These are phyloP conservation scores for Rhizodiscina lignyota DNA, from an alignment of 495 filamentous ascomycete species.

Conservation along the genomic window DNA sequence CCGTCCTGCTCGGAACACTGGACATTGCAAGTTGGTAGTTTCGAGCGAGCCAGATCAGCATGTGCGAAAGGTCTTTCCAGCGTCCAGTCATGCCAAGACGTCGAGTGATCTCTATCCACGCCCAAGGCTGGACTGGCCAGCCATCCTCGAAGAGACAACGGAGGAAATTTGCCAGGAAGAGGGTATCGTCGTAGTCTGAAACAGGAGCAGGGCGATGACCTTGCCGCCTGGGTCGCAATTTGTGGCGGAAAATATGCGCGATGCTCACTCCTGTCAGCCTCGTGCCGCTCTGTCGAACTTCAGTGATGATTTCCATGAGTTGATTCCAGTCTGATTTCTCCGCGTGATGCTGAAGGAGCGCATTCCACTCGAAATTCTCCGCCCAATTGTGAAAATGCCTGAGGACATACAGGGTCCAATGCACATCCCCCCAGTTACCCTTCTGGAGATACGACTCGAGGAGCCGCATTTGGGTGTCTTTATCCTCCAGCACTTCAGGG, in stretches of 20 bases:
- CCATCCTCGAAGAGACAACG: conserved; percentile 20
- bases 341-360: conserved; percentile 22
- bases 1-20: too few relatives aligned
- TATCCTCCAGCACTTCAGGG: conserved; percentile 56
- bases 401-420: conserved; percentile 35
- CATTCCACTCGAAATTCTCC: conserved; percentile 21
- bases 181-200: conserved; percentile 7
- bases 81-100: conserved; percentile 30
- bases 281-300: conserved; percentile 5
- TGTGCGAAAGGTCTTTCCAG: conserved; percentile 22
- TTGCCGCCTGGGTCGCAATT: conserved; percentile 4
- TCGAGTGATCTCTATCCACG: conserved; percentile 32
- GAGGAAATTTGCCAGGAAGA: conserved; percentile 18
- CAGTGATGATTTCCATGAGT: conserved; percentile 4
- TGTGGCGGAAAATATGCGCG: neutral
- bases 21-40: too few relatives aligned
- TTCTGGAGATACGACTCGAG: conserved; percentile 31
- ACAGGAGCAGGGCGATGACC: neutral
- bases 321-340: conserved; percentile 7
- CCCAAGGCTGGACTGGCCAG: conserved; percentile 15
- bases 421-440: conserved; percentile 34
- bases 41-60: conserved; percentile 15
- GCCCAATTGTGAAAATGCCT: conserved; percentile 12
- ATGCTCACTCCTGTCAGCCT: conserved; percentile 2
- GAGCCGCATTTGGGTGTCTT: conserved; percentile 36